These are phyloP conservation scores for Pleodorina starrii DNA, from an alignment of 139 green algal species.

Conservation along the genomic window DNA sequence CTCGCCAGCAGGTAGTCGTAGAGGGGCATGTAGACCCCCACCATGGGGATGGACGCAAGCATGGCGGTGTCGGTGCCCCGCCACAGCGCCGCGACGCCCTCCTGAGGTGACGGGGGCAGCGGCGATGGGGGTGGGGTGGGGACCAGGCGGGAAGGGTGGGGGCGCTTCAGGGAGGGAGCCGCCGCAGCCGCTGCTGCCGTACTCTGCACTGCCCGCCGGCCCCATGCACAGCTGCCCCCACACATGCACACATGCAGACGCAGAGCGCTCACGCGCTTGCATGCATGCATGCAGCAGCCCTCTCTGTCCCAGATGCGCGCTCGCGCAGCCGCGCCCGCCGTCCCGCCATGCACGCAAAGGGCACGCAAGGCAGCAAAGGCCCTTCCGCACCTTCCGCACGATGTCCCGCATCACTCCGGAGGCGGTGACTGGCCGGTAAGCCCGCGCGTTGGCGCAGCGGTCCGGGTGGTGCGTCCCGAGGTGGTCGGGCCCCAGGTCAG, in stretches of 20 bases:
- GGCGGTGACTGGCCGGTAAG: conserved; percentile 12
- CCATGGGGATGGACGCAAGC: conserved; percentile 86
- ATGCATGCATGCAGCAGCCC: too few relatives aligned
- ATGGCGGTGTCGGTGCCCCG: conserved; percentile 81
- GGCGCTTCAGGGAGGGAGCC: background rate
- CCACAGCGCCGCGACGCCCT: conserved; percentile 84
- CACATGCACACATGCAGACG: background rate
- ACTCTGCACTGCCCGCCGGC: too few relatives aligned
- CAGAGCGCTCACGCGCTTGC: background rate
- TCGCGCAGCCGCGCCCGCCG: too few relatives aligned
- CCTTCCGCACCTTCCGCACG: conserved; percentile 17
- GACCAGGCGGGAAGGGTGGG: background rate
- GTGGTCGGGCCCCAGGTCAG: background rate
- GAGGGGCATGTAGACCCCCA: conserved; percentile 96
- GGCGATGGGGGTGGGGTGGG: background rate
- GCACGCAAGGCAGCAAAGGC: too few relatives aligned
- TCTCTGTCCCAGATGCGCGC: too few relatives aligned
- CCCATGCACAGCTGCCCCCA: too few relatives aligned
- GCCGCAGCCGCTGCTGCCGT: too few relatives aligned
- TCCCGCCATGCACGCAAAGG: too few relatives aligned
- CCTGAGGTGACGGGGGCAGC: conserved; percentile 28
- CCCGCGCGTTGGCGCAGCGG: background rate
- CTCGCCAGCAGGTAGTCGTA: conserved; percentile 91
- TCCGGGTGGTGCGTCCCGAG: background rate
- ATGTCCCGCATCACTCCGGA: conserved; percentile 34